A percentile compares a stretch with the other conserved stretches of the same genome.
Evolutionary conservation across 495 filamentous ascomycete species (phyloP).

Genomic region (Penicillium canariense): DNA sequence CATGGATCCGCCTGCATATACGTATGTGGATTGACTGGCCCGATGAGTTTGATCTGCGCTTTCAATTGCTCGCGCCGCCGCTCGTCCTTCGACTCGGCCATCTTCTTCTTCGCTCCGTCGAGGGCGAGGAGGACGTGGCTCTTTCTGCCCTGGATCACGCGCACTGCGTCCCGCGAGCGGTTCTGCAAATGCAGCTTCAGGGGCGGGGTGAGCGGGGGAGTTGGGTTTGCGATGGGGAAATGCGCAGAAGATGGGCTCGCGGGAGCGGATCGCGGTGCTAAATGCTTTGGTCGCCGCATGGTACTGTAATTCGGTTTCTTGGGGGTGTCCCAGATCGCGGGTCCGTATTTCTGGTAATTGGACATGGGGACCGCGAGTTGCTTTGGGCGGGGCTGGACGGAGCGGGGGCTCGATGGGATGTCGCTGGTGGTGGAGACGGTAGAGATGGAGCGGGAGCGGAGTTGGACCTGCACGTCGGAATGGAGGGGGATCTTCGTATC

Average conservation of each 20-base stretch:
- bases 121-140: constrained; percentile 29
- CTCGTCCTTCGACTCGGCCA: constrained; percentile 33
- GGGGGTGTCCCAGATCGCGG: constrained; percentile 37
- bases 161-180: constrained; percentile 29
- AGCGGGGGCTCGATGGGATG: constrained; percentile 1
- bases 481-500: not conserved
- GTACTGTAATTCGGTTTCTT: constrained; percentile 32
- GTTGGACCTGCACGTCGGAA: constrained; percentile 3
- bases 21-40: constrained; percentile 38
- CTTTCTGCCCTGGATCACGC: constrained; percentile 31
- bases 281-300: constrained; percentile 19
- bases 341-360: constrained; percentile 38
- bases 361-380: constrained; percentile 36
- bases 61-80: constrained; percentile 40
- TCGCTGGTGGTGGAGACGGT: constrained; percentile 15
- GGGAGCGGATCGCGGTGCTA: not conserved
- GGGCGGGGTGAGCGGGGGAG: constrained; percentile 21
- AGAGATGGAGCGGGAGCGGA: constrained; percentile 27
- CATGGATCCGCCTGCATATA: constrained; percentile 34
- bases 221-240: constrained; percentile 7
- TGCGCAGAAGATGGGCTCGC: not conserved
- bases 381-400: constrained; percentile 18
- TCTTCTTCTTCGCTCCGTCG: constrained; percentile 35
- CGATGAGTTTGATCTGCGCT: constrained; percentile 44
- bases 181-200: constrained; percentile 27